A percentile compares a stretch with the other conserved stretches of the same genome.
Conservation (phyloP, 768 basidiomycete species). For the Podaxis sp. region DNA sequence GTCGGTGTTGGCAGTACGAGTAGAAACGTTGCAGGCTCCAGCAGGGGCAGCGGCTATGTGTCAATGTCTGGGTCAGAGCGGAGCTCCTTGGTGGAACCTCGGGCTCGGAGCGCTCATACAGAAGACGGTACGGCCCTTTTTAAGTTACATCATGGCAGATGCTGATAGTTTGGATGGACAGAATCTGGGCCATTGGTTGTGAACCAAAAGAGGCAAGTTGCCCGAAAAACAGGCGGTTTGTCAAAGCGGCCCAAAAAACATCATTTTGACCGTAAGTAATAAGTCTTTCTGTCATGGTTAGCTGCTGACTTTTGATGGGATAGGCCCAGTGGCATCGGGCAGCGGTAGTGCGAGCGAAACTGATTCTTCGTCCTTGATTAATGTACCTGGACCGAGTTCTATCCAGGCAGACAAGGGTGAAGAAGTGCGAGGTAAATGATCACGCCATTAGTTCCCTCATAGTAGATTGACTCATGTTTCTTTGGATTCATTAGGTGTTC, state of each 20-base stretch:
- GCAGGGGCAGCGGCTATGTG: not conserved
- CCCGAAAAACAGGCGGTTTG: constrained; percentile 1
- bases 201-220: not conserved
- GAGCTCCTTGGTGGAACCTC: not conserved
- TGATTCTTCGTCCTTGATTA: not conserved
- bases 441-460: not conserved
- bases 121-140: not conserved
- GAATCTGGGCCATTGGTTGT: not conserved
- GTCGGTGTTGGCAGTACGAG: not conserved
- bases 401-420: not conserved
- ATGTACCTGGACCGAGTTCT: not conserved
- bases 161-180: not conserved
- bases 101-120: not conserved
- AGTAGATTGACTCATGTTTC: not conserved
- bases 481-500: not conserved
- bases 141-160: not conserved
- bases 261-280: constrained; percentile 7
- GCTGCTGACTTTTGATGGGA: not conserved
- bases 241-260: not conserved
- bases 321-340: not conserved
- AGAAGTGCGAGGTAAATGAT: not conserved
- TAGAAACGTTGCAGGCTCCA: not conserved
- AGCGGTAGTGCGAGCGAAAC: not conserved
- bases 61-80: not conserved
- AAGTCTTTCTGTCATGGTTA: too few species aligned